phyloP scores from a whole-genome alignment of 805 yeast genomes.

The Suhomyces faveliae region DNA sequence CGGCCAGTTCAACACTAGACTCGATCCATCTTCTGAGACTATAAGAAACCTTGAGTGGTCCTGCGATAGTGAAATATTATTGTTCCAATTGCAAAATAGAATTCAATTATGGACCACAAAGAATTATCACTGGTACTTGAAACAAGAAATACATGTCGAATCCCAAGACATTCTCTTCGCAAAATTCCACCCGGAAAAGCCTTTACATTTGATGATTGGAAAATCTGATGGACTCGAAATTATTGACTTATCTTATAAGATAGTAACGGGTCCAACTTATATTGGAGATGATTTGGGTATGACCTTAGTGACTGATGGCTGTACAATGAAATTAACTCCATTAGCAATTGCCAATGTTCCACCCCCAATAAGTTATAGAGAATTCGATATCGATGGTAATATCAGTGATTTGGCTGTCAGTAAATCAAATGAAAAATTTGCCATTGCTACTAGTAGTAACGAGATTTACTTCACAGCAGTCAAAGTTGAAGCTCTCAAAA shows the following conservation, averaged over 20 bases:
- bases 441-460: slow-evolving; percentile 50
- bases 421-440: slow-evolving; percentile 55
- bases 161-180: slow-evolving; percentile 37
- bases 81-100: slow-evolving; percentile 58
- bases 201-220: slow-evolving; percentile 69
- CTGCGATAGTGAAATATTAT: slow-evolving; percentile 71
- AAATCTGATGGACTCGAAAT: slow-evolving; percentile 52
- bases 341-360: slow-evolving; percentile 84
- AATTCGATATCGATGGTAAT: slow-evolving; percentile 49
- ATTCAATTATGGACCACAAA: slow-evolving; percentile 90
- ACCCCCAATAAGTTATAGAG: slow-evolving; percentile 85
- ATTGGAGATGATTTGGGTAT: slow-evolving; percentile 75
- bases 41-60: slow-evolving; percentile 73
- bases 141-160: slow-evolving; percentile 60
- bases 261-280: slow-evolving; percentile 65
- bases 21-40: slow-evolving; percentile 45
- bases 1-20: slow-evolving; percentile 74
- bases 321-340: slow-evolving; percentile 71
- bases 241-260: slow-evolving; percentile 63
- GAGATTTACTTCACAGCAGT: slow-evolving; percentile 42
- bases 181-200: slow-evolving; percentile 89
- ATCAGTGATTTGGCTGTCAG: slow-evolving; percentile 67
- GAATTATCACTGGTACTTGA: slow-evolving; percentile 94
- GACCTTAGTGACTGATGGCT: slow-evolving; percentile 79
- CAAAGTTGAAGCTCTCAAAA: slow-evolving; percentile 46